phyloP scores from a whole-genome alignment of 805 yeast genomes.

The Starmera caribaea region DNA sequence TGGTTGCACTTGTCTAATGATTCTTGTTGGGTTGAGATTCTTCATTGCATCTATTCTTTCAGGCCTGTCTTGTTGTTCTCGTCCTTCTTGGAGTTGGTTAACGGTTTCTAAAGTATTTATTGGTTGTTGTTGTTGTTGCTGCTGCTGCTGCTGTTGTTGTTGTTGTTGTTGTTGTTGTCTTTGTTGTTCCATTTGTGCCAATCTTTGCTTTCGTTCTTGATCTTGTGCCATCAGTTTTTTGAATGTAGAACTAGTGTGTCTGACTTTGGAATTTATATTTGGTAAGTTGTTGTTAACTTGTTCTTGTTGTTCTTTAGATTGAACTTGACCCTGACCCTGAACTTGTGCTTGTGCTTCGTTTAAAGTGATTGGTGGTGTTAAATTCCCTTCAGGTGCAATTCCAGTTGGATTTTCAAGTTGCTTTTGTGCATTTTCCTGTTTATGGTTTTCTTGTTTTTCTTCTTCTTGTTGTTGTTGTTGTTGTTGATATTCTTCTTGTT shows the following conservation, averaged over 20 bases:
- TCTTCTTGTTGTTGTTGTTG: conserved; percentile 16
- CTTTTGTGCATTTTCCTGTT: conserved; percentile 4
- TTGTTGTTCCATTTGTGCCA: not conserved
- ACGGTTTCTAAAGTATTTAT: conserved; percentile 1
- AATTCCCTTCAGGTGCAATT: too few relatives aligned
- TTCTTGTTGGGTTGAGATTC: conserved; percentile 12
- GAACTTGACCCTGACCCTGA: conserved; percentile 1
- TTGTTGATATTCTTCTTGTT: conserved; percentile 10
- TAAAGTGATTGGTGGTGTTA: too few relatives aligned
- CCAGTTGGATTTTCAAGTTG: too few relatives aligned
- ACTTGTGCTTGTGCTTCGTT: conserved; percentile 3
- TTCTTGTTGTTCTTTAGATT: conserved; percentile 2
- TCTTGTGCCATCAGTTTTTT: not conserved
- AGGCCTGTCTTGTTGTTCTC: not conserved
- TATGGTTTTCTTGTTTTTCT: conserved; percentile 3
- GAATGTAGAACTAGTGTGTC: too few relatives aligned
- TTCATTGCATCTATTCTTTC: conserved; percentile 5
- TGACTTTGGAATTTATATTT: conserved; percentile 3
- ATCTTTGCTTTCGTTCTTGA: not conserved
- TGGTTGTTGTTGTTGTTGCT: conserved; percentile 5
- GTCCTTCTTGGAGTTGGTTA: conserved; percentile 1
- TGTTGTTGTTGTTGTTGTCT: too few relatives aligned
- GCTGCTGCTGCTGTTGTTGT: not conserved
- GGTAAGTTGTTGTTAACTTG: conserved; percentile 4
- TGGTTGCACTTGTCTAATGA: conserved; percentile 1